Evolutionary conservation across 108 stramenopile species (phyloP), one percentile per base, ranked within the genome.

Genomic region (Nitzschia inconspicua): DNA sequence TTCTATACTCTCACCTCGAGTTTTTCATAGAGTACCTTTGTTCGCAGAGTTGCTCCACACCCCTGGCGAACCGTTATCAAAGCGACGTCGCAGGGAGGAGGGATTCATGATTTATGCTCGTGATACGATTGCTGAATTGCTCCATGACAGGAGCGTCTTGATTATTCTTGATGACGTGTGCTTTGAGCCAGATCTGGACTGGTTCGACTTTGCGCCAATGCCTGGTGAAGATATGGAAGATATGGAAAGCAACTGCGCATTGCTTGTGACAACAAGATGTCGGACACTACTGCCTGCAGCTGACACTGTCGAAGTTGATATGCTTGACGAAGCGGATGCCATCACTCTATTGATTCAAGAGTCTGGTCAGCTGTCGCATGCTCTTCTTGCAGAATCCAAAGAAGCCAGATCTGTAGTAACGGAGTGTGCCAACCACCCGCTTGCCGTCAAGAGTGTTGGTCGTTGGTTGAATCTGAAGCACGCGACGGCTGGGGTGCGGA

Each of bases 401-500:
- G 73, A 73, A 41, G 72, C 78, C 19, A 60, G 47, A 11, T 68
- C 64, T 4, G 69, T 89, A 50, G 75, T 89, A 4, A 60, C 71
- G 32, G 76, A 76, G 29, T 86, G 88, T 46, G 77, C 76, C 24
- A 66, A 80, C 63, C 88, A 89, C 44, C 82, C 84, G 3, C 55
- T 89, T 14, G 79, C 83, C n/a, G 83, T 86, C 6, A 89, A 86
- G 29, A 77, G 66, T 57, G 82, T 82, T 16, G 88, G 88, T 2
- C 77, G 88, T 16, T 89, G 88, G 88, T 44, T 84, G 11, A 75
- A 74, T 47, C 49, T 86, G 50, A 89, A 89, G 36, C 80, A 84
- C 47, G 80, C 71, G 18, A 84, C 88, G 8, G 75, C 75, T 46
- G 85, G 82, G 31, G 79, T 63, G 5, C 67, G 65, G n/a, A 72